Evolutionary conservation across 768 basidiomycete genomes (phyloP).

Genomic region (Rhodocollybia butyracea): DNA sequence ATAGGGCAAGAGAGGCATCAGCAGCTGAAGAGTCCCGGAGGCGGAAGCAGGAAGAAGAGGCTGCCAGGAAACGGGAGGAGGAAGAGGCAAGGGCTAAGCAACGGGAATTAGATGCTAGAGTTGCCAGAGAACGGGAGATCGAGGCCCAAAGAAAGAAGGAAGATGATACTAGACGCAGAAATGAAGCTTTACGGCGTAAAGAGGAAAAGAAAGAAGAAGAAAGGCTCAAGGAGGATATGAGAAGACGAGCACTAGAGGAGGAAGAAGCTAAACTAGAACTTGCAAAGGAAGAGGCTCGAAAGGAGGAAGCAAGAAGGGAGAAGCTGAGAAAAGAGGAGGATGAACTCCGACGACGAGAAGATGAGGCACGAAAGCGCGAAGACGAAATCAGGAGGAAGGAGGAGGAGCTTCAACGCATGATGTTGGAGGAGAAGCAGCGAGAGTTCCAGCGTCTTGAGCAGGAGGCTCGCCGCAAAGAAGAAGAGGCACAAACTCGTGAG

Average conservation of each 20-base stretch:
- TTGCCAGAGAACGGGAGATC: constrained; percentile 8
- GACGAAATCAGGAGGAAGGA: constrained; percentile 17
- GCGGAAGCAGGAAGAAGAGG: constrained; percentile 8
- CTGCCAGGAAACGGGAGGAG: constrained; percentile 12
- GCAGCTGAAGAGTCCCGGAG: constrained; percentile 13
- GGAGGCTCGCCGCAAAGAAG: constrained; percentile 23
- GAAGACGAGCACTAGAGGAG: constrained; percentile 18
- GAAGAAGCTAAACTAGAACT: constrained; percentile 21
- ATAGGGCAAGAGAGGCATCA: constrained; percentile 24
- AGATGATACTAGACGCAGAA: constrained; percentile 22
- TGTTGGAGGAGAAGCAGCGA: constrained; percentile 11
- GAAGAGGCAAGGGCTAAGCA: constrained; percentile 14
- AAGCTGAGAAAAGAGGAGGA: constrained; percentile 17
- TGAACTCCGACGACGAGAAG: constrained; percentile 10
- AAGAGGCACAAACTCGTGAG: constrained; percentile 17
- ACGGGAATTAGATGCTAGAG: constrained; percentile 10
- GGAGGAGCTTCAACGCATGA: constrained; percentile 14
- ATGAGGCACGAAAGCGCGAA: constrained; percentile 9
- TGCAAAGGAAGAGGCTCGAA: constrained; percentile 7
- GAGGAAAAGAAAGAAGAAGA: constrained; percentile 4
- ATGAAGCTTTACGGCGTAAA: background rate
- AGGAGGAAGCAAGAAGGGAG: constrained; percentile 22
- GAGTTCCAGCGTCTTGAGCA: constrained; percentile 22
- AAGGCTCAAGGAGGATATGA: constrained; percentile 10
- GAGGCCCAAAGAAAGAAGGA: constrained; percentile 22